Evolutionary conservation across 169 alveolate genomes (phyloP).

Genomic region (Toxoplasma gondii): DNA sequence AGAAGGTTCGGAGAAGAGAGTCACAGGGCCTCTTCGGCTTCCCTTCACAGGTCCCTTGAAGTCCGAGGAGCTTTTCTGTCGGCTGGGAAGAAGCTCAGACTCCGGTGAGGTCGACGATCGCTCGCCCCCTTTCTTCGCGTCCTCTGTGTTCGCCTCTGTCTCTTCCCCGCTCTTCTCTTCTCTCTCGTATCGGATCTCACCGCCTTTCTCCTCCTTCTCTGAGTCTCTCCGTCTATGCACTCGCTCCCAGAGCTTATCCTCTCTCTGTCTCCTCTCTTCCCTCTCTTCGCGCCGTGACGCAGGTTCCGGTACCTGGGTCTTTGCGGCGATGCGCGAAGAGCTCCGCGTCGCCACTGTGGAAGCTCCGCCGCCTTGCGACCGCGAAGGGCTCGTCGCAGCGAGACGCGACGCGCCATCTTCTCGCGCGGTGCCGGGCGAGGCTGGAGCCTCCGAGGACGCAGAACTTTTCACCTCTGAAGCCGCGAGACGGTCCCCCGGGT

Average conservation of each 20-base stretch:
- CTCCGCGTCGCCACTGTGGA: background rate
- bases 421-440: no score
- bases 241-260: background rate
- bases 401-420: no score
- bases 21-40: no score
- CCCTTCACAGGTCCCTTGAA: no score
- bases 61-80: background rate
- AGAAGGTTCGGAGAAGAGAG: no score
- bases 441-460: no score
- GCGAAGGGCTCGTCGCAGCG: no score
- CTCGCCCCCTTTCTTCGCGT: background rate
- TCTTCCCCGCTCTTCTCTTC: background rate
- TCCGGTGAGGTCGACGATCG: background rate
- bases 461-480: no score
- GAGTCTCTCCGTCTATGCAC: background rate
- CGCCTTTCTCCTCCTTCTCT: background rate
- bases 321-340: constrained; percentile 3
- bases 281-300: background rate
- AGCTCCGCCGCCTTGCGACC: background rate
- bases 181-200: background rate
- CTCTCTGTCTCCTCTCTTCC: background rate
- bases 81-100: background rate
- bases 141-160: background rate
- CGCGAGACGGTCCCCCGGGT: no score
- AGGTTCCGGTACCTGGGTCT: background rate